Conservation (phyloP, 2,329 filamentous ascomycete species). For the Decorospora gaudefroyi region DNA sequence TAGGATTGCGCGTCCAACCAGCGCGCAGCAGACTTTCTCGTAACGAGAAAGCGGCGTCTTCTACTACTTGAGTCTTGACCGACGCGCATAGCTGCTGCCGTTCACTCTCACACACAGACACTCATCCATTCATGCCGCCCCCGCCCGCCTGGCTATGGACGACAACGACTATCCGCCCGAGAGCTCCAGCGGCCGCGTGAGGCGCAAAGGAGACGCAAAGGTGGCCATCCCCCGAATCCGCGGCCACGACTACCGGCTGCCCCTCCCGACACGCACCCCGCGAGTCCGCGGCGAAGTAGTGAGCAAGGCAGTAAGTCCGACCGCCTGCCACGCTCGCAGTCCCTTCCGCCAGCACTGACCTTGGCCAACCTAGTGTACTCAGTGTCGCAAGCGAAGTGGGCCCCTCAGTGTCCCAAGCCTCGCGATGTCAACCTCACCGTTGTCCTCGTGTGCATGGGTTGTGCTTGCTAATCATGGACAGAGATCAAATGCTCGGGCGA, state of each 20-base stretch:
- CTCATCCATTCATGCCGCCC: background rate
- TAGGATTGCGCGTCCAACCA: background rate
- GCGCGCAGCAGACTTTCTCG: background rate
- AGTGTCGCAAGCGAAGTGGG: constrained; percentile 28
- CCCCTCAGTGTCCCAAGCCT: background rate
- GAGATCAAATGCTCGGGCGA: constrained; percentile 45
- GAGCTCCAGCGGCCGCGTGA: background rate
- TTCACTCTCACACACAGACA: background rate
- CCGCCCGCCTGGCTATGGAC: background rate
- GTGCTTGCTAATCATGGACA: constrained; percentile 9
- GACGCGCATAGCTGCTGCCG: background rate
- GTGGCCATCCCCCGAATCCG: constrained; percentile 14
- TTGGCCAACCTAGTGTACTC: constrained; percentile 18
- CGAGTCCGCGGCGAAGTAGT: constrained; percentile 13
- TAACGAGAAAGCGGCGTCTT: background rate
- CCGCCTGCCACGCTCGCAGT: background rate
- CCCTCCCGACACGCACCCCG: constrained; percentile 1
- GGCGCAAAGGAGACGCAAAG: constrained; percentile 2
- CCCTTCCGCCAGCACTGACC: constrained; percentile 5
- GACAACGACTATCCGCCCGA: constrained; percentile 4
- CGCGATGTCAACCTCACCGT: background rate
- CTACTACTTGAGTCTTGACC: background rate
- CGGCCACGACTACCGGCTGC: constrained; percentile 2
- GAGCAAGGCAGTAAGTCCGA: constrained; percentile 25
- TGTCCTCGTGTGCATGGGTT: background rate